Conservation (phyloP, 2,329 filamentous ascomycete genomes). For the Aspergillus ibericus region DNA sequence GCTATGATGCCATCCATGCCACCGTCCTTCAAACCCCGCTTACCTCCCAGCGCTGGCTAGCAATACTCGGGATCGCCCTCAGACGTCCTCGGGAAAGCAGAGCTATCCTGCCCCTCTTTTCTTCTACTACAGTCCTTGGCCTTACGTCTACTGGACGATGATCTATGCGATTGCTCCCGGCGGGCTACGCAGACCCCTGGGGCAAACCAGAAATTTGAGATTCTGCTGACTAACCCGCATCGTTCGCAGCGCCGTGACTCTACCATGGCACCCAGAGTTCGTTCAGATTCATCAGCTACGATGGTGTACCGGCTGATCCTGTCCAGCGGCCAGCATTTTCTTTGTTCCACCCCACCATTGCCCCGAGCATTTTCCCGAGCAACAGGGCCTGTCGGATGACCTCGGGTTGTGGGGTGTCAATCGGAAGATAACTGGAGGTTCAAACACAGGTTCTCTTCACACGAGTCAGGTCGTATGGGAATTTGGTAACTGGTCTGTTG, state of each 20-base stretch:
- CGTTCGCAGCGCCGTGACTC: background rate
- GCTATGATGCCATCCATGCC: constrained; percentile 9
- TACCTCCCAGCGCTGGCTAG: constrained; percentile 6
- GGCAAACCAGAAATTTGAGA: background rate
- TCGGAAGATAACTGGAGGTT: background rate
- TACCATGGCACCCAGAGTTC: background rate
- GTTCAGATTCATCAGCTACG: background rate
- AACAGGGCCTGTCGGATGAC: background rate
- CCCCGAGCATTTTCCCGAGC: background rate
- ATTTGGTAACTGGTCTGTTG: background rate
- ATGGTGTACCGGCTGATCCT: background rate
- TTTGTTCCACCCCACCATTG: background rate
- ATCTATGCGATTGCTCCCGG: background rate
- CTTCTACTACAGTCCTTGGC: background rate
- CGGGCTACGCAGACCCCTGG: background rate
- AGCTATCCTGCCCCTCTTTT: background rate
- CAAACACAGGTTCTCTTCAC: background rate
- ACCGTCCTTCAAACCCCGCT: constrained; percentile 10
- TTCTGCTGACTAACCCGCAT: background rate
- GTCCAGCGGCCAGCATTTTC: background rate
- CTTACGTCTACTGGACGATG: background rate
- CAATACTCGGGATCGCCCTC: background rate
- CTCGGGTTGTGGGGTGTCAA: background rate
- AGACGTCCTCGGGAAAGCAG: background rate
- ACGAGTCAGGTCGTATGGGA: background rate